Percentiles rank a stretch among this genome's conserved stretches.
phyloP scores from a whole-genome alignment of 1,139 yeast genomes.

The Eremothecium coryli region DNA sequence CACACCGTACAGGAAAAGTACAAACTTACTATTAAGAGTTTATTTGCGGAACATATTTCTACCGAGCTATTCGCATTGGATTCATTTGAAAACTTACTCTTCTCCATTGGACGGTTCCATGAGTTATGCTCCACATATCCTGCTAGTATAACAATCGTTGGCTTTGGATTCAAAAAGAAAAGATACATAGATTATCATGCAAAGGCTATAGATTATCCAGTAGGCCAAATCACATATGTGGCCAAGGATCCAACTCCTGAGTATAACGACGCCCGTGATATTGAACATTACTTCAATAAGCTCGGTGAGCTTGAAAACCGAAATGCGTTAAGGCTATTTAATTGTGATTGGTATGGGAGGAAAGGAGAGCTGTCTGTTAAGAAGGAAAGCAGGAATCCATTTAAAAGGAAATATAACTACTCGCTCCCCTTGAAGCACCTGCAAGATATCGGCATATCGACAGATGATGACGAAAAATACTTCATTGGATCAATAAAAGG shows the following conservation, averaged over 20 bases:
- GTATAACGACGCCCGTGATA: constrained; percentile 16
- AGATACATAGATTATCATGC: constrained; percentile 55
- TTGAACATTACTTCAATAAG: constrained; percentile 33
- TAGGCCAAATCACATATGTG: constrained; percentile 34
- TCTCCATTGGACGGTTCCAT: constrained; percentile 49
- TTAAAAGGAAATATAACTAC: constrained; percentile 40
- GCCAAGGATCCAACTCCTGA: constrained; percentile 56
- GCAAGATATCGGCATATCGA: constrained; percentile 6
- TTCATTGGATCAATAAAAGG: constrained; percentile 16
- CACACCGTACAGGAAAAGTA: constrained; percentile 5
- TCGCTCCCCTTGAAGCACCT: constrained; percentile 23
- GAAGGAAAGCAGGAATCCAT: constrained; percentile 48
- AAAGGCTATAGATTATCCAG: constrained; percentile 23
- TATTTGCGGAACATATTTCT: constrained; percentile 17
- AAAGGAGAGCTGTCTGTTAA: constrained; percentile 23
- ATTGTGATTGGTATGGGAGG: constrained; percentile 54
- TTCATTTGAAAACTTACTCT: constrained; percentile 69
- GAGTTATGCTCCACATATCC: constrained; percentile 46
- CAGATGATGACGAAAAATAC: constrained; percentile 15
- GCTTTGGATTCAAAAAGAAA: constrained; percentile 61
- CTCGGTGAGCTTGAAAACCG: constrained; percentile 40
- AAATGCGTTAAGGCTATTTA: constrained; percentile 50
- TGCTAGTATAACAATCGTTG: constrained; percentile 44
- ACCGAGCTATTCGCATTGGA: constrained; percentile 70
- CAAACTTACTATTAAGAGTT: constrained; percentile 10